Base-by-base conservation (phyloP, 2,329 filamentous ascomycete genomes). In the Colletotrichum acutatum region DNA sequence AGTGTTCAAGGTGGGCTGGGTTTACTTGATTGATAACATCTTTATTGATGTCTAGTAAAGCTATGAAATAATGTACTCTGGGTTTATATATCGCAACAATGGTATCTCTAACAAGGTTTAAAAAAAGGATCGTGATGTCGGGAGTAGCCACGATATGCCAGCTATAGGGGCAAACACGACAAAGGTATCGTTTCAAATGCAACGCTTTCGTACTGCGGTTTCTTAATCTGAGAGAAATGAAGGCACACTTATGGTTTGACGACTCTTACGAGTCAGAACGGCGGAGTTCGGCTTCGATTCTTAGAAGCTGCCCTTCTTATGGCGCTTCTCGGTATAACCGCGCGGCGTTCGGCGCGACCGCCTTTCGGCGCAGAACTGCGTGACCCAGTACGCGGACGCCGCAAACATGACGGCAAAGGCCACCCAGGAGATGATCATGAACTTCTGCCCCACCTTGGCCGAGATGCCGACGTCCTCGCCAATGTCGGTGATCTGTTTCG, bases 341-440 rank as follows among this genome's bases (percentile, higher is more conserved):
- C 56, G 63, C 75, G 78, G 63, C 75, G 78, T 78, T 66, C 77
- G 78, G 76, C 79, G 76, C 75, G 77, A 77, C 8, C 78, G 76
- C 61, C 78, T 78, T 71, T 78, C 75, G 4, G 78, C 34, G 37
- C 80, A 79, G 74, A 84, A 77, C 53, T 82, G 78, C 12, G 71
- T 78, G 1, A 78, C 26, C 87, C 87, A 89, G 77, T 84, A 88
- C 3, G 82, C 30, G 5, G 81, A 68, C 0, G 82, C 77, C 1
- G 80, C 73, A 4, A 82, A 77, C 83, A 88, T 87, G 72, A 85
- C 78, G 4, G 77, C 86, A 19, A 86, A 83, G 1, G 86, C 81
- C 5, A 85, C 82, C 87, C 87, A 89, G 5, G 82, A 82, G 52
- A 89, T 77, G 37, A 76, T 81, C 75, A 84, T 80, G 74, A 89